Evolutionary conservation across 208 protist species (phyloP).

Genomic region (Phytomonas francai): DNA sequence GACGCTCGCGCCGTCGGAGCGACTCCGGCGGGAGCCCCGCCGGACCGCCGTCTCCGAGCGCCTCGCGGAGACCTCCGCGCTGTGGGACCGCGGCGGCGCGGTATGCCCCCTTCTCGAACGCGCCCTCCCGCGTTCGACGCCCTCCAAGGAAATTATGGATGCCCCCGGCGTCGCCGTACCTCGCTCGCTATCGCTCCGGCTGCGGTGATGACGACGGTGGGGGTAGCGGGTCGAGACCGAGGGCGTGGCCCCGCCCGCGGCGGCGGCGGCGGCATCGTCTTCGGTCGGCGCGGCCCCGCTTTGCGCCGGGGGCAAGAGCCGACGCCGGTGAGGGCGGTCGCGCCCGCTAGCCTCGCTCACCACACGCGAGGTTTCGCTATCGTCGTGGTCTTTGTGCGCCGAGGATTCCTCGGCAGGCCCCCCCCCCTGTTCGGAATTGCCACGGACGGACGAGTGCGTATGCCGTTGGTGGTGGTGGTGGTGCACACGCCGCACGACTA

Average conservation of each 20-base stretch:
- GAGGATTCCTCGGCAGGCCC: background rate
- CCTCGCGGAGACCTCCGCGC: too few species aligned
- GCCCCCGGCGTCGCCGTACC: background rate
- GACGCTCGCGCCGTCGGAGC: too few species aligned
- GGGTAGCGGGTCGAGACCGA: constrained; percentile 10
- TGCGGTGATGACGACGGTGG: background rate
- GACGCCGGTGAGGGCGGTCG: background rate
- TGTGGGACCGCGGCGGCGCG: too few species aligned
- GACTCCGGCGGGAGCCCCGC: too few species aligned
- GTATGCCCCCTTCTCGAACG: too few species aligned
- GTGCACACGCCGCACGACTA: constrained; percentile 37
- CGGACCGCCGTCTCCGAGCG: too few species aligned
- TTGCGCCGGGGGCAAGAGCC: background rate
- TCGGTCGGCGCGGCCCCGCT: too few species aligned
- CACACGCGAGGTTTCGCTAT: constrained; percentile 2
- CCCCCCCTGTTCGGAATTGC: background rate
- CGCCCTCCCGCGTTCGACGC: too few species aligned
- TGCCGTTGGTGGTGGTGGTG: constrained; percentile 10
- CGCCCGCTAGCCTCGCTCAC: background rate
- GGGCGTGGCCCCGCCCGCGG: background rate
- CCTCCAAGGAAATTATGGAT: too few species aligned
- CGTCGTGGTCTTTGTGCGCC: background rate
- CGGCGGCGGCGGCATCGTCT: too few species aligned
- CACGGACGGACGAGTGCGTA: background rate
- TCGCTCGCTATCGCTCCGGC: background rate